Percentiles rank a stretch among this genome's conserved stretches.
Conservation (phyloP, 2,329 filamentous ascomycete species). For the Teratosphaeriaceae sp. region DNA sequence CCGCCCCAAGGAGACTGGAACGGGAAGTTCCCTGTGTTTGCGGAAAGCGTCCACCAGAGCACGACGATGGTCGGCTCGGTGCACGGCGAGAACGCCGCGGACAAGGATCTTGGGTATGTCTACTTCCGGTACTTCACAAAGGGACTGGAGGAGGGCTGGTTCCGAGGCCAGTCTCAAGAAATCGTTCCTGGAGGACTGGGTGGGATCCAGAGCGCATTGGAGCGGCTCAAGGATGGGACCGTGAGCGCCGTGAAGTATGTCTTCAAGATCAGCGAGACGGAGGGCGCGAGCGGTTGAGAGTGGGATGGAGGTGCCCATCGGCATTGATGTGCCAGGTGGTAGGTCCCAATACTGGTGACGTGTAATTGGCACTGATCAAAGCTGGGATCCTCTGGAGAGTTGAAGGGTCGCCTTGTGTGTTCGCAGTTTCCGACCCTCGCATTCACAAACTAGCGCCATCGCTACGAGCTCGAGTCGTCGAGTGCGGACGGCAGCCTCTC, state of each 20-base stretch:
- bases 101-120: constrained; percentile 31
- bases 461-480: too few species aligned
- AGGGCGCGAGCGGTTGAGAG: constrained; percentile 1
- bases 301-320: not conserved
- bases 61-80: constrained; percentile 33
- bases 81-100: constrained; percentile 15
- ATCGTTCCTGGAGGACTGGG: constrained; percentile 49
- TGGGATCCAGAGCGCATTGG: constrained; percentile 48
- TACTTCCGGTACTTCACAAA: constrained; percentile 27
- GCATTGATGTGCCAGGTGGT: too few species aligned
- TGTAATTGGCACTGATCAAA: too few species aligned
- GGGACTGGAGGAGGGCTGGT: constrained; percentile 31
- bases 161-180: constrained; percentile 36
- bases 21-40: constrained; percentile 11
- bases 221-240: constrained; percentile 52
- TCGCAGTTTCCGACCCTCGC: too few species aligned
- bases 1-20: constrained; percentile 18
- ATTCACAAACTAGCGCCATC: too few species aligned
- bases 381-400: too few species aligned
- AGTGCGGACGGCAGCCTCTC: not conserved
- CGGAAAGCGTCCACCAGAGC: constrained; percentile 31
- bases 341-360: too few species aligned
- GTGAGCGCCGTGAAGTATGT: constrained; percentile 61
- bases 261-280: constrained; percentile 48
- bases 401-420: too few species aligned